Base-by-base conservation (phyloP, 1,139 yeast species). In the Yamadazyma kanchanaburiensis region DNA sequence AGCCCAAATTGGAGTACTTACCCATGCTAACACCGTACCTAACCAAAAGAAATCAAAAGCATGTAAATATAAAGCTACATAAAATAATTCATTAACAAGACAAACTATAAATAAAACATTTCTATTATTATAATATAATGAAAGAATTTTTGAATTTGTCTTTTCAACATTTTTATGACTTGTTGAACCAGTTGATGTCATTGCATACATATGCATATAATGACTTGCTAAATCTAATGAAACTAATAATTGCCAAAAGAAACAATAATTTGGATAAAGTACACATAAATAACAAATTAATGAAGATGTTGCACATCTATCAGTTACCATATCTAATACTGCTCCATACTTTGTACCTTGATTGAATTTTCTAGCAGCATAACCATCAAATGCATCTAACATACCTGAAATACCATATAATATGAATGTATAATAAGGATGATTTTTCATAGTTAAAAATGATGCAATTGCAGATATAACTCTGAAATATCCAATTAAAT, bases 151-250 rank as follows among this genome's bases (percentile, higher is more conserved):
- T 40, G 81, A 77, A 30, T 84, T 78, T 43, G 78, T 77, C 45
- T 75, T 67, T 39, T 80, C 85, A 35, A 94, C 86, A 44, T 78
- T 76, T 65, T 94, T 94, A 64, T 94, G 99, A 24, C 89, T 78
- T 11, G 75, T 52, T 8, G 85, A 79, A 10, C 97, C 97, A 27
- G 78, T 68, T 31, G 80, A 73, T 48, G 89, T 64, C 68, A 87
- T 85, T 32, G 97, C 96, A 57, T 89, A 89, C 98, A 94, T 91
- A 66, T 94, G 98, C 84, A 94, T 86, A 63, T 94, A 94, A 55
- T 94, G 99, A 34, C 95, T 83, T 2, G 97, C 89, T 50, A 94
- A 72, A 58, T 94, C 99, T 48, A 91, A 66, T 16, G 94, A 83
- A 33, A 88, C 80, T 48, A 91, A 67, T 19, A 85, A 51, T 62